Conservation (phyloP, 805 yeast genomes). For the Metschnikowia peoriensis region DNA sequence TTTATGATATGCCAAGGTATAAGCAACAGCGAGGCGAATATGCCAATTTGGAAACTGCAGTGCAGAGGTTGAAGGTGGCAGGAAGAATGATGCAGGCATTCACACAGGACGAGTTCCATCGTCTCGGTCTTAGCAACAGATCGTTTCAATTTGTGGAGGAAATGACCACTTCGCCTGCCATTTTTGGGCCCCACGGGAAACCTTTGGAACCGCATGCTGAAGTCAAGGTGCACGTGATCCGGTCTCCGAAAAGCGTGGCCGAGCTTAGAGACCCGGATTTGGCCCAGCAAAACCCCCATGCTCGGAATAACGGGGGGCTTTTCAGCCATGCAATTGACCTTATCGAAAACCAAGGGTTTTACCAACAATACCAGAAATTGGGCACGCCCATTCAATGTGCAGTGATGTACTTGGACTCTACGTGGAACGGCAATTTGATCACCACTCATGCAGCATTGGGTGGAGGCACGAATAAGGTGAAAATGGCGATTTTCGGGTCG, state of each 20-base stretch:
- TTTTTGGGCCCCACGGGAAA: conserved; percentile 41
- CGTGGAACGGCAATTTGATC: conserved; percentile 72
- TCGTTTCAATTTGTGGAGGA: conserved; percentile 72
- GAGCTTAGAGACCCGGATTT: conserved; percentile 74
- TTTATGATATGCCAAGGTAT: conserved; percentile 66
- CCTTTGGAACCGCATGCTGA: conserved; percentile 55
- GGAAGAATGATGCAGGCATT: conserved; percentile 88
- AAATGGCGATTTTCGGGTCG: conserved; percentile 89
- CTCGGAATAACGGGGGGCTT: conserved; percentile 69
- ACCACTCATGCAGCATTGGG: conserved; percentile 93
- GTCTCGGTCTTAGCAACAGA: conserved; percentile 75
- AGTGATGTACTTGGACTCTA: conserved; percentile 78
- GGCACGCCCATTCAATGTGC: conserved; percentile 73
- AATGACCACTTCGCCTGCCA: conserved; percentile 24
- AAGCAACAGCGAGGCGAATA: conserved; percentile 52
- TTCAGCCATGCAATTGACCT: conserved; percentile 81
- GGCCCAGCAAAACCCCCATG: conserved; percentile 85
- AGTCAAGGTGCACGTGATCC: conserved; percentile 76
- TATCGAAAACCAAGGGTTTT: conserved; percentile 35
- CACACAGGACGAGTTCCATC: conserved; percentile 85
- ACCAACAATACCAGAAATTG: conserved; percentile 39
- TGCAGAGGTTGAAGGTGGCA: conserved; percentile 72
- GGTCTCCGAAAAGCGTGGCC: conserved; percentile 61
- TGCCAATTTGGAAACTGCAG: conserved; percentile 66
- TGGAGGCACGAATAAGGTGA: conserved; percentile 70